A percentile compares a stretch with the other conserved stretches of the same genome.
Conservation (phyloP, 306 rosid species). For the Glycine tomentella region DNA sequence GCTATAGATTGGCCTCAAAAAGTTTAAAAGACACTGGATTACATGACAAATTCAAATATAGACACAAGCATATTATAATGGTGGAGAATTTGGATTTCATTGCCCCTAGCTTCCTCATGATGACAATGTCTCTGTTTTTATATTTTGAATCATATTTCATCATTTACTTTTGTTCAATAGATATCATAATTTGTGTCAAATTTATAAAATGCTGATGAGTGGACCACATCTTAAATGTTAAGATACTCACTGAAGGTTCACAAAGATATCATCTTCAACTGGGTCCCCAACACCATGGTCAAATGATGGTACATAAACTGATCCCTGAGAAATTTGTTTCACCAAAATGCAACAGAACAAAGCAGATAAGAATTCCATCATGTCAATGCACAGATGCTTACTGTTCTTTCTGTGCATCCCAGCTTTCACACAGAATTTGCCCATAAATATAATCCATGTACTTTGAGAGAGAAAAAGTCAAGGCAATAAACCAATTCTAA, state of each 20-base stretch:
- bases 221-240: constrained; percentile 28
- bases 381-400: constrained; percentile 31
- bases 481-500: constrained; percentile 24
- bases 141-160: not conserved
- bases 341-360: constrained; percentile 50
- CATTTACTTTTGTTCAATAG: constrained; percentile 19
- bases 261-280: constrained; percentile 81
- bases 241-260: constrained; percentile 76
- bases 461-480: constrained; percentile 32
- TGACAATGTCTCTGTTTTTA: constrained; percentile 25
- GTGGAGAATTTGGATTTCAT: not conserved
- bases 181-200: constrained; percentile 7
- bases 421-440: constrained; percentile 27
- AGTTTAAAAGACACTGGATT: constrained; percentile 11
- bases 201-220: constrained; percentile 29
- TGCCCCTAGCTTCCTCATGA: not conserved
- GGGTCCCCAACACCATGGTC: constrained; percentile 97
- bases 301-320: constrained; percentile 89
- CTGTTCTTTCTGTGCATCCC: constrained; percentile 13
- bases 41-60: constrained; percentile 2
- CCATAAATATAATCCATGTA: constrained; percentile 35
- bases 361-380: constrained; percentile 40
- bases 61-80: constrained; percentile 13
- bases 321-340: constrained; percentile 75
- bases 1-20: not conserved